phyloP scores from a whole-genome alignment of 805 yeast genomes.

The Saccharomyces mikatae region DNA sequence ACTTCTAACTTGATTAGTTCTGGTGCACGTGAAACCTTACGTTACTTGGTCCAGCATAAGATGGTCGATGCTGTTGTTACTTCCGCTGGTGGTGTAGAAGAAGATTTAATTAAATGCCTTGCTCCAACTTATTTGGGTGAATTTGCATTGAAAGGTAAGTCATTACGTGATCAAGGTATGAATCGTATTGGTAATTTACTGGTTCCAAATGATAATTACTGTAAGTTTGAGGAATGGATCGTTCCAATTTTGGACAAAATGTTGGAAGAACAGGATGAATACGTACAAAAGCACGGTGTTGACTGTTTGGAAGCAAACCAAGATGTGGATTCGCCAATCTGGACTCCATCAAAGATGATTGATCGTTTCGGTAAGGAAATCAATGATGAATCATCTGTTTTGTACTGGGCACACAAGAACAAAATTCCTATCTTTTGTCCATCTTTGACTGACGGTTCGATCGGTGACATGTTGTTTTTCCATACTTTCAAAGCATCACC shows the following conservation, averaged over 20 bases:
- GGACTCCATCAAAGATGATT: constrained; percentile 93
- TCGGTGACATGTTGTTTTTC: constrained; percentile 98
- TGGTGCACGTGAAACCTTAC: constrained; percentile 84
- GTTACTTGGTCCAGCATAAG: constrained; percentile 85
- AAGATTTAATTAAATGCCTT: constrained; percentile 89
- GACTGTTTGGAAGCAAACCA: constrained; percentile 47
- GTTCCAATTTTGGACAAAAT: constrained; percentile 85
- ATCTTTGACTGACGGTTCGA: constrained; percentile 94
- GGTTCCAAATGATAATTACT: constrained; percentile 96
- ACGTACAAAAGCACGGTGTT: constrained; percentile 44
- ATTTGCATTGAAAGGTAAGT: constrained; percentile 70
- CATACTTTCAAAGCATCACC: constrained; percentile 95
- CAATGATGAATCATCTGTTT: constrained; percentile 84
- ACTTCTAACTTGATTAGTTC: constrained; percentile 94
- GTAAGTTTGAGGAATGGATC: constrained; percentile 97
- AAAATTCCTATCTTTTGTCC: constrained; percentile 96
- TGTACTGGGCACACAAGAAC: constrained; percentile 97
- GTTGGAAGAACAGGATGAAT: constrained; percentile 80
- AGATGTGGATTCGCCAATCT: constrained; percentile 44
- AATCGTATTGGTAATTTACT: constrained; percentile 94
- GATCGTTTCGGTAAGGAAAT: constrained; percentile 93
- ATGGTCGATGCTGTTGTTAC: constrained; percentile 93
- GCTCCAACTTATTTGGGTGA: constrained; percentile 97
- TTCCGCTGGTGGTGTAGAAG: constrained; percentile 98
- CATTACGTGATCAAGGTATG: constrained; percentile 88